Percentiles rank a stretch among this genome's conserved stretches.
These are phyloP conservation scores for Penicillium alfredii DNA, from an alignment of 495 filamentous ascomycete genomes.

Conservation along the genomic window DNA sequence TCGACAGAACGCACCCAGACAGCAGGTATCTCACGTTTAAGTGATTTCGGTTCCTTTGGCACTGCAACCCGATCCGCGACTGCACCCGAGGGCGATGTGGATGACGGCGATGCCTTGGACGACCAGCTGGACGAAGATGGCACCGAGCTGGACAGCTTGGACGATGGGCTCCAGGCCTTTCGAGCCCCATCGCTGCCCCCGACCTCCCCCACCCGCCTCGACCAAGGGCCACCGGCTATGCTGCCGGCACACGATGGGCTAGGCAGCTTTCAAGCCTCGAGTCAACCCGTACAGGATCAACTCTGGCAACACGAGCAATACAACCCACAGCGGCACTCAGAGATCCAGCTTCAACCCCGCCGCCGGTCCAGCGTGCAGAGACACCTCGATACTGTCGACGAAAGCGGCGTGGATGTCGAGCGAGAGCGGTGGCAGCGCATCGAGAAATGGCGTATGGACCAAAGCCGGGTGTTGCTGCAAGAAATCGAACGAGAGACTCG, in stretches of 20 bases:
- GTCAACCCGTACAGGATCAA: constrained; percentile 61
- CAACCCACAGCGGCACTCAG: constrained; percentile 56
- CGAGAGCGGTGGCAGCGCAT: constrained; percentile 73
- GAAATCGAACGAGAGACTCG: constrained; percentile 84
- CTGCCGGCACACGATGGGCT: constrained; percentile 89
- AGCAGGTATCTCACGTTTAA: constrained; percentile 65
- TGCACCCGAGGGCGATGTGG: constrained; percentile 41
- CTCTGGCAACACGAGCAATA: constrained; percentile 80
- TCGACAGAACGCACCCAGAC: constrained; percentile 70
- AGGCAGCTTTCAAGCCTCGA: constrained; percentile 66
- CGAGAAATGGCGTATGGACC: constrained; percentile 87
- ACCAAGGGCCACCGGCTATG: constrained; percentile 53
- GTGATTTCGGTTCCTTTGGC: constrained; percentile 79
- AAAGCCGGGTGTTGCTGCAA: constrained; percentile 75
- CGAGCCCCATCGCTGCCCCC: constrained; percentile 56
- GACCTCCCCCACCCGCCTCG: constrained; percentile 38
- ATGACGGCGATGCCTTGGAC: constrained; percentile 42
- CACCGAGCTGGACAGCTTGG: constrained; percentile 79
- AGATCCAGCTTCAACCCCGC: constrained; percentile 27
- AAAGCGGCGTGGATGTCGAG: constrained; percentile 48
- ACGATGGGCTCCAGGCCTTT: constrained; percentile 84
- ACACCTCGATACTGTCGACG: constrained; percentile 59
- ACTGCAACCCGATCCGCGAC: constrained; percentile 51
- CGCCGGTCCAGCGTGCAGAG: constrained; percentile 57
- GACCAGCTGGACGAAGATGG: constrained; percentile 59